These are phyloP conservation scores for Pythium rhizo-oryzae DNA, from an alignment of 352 stramenopile genomes.

Conservation along the genomic window DNA sequence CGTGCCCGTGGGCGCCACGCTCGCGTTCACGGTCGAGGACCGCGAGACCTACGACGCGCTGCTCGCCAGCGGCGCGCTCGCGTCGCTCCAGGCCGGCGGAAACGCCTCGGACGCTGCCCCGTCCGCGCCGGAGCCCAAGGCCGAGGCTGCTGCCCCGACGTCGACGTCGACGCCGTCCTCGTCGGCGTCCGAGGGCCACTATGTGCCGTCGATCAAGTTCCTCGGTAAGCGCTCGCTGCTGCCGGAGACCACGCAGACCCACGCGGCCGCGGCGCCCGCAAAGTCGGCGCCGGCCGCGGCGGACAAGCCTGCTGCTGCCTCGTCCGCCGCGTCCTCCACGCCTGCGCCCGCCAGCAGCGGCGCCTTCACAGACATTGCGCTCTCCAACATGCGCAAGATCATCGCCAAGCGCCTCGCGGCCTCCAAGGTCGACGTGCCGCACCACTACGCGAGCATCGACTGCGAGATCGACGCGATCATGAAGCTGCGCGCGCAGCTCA, in stretches of 20 bases:
- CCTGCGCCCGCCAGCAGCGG: slow-evolving; percentile 27
- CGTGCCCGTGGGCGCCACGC: slow-evolving; percentile 91
- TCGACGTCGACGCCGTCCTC: neutral
- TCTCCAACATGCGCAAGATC: slow-evolving; percentile 98
- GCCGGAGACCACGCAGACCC: slow-evolving; percentile 1
- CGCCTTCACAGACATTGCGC: slow-evolving; percentile 82
- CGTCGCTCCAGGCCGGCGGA: slow-evolving; percentile 39
- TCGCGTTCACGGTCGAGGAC: slow-evolving; percentile 96
- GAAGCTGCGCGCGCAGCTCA: slow-evolving; percentile 93
- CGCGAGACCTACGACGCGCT: slow-evolving; percentile 72
- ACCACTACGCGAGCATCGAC: slow-evolving; percentile 97
- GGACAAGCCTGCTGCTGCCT: slow-evolving; percentile 19
- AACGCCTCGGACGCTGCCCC: neutral
- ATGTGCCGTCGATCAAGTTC: slow-evolving; percentile 84
- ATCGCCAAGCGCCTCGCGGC: slow-evolving; percentile 97
- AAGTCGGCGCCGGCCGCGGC: slow-evolving; percentile 13
- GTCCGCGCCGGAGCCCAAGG: neutral
- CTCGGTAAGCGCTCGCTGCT: slow-evolving; percentile 82
- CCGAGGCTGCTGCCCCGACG: neutral
- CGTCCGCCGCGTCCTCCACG: slow-evolving; percentile 13
- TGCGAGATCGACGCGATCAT: slow-evolving; percentile 94
- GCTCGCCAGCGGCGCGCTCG: slow-evolving; percentile 57
- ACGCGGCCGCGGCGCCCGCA: neutral
- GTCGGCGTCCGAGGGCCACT: slow-evolving; percentile 27
- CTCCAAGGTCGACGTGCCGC: slow-evolving; percentile 96